Evolutionary conservation across 768 basidiomycete species (phyloP), one percentile per base, ranked within the genome.

Genomic region (Tephrocybe rancida): DNA sequence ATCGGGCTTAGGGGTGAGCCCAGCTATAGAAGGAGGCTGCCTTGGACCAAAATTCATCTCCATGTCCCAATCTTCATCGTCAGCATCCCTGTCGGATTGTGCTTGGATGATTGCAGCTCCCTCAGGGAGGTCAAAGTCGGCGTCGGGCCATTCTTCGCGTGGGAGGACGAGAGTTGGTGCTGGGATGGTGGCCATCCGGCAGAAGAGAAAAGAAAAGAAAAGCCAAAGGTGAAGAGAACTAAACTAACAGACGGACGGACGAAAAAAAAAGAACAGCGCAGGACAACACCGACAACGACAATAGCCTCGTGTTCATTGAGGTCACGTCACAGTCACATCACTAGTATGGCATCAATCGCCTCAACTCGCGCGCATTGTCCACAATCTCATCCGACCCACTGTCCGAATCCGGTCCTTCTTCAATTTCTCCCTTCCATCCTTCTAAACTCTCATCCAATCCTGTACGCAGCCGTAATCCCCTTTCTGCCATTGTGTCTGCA

Each of bases 61-160:
- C 21, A 81, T 58, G 62, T 93, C 92, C 92, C 91, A 92, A 65
- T 92, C 90, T 66, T 88, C 82, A 56, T 82, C 80, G 47, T 76
- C 82, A 47, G 83, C 78, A 54, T 85, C 84, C 71, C 79, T 87
- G 76, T 88, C 86, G 19, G 80, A 81, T 22, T 78, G 78, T 32
- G 86, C 70, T 60, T 86, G 83, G 47, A 37, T n/a, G n/a, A 90
- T 80, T 44, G 83, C 76, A 44, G 81, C 81, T 38, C 83, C 90
- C 44, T 93, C 91, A 50, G 88, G 86, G 19, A 93, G 74, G 67
- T 92, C 91, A 66, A 93, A 92, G 71, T 93, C 91, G 56, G 88
- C 87, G 69, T 93, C 91, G 39, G 83, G 79, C 90, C 91, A 93
- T 74, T 92, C 89, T 71, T 93, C 90, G 57, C 82, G 80, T 50